Conservation (phyloP, 2,329 filamentous ascomycete species). For the Chrysosporium keratinophilum region DNA sequence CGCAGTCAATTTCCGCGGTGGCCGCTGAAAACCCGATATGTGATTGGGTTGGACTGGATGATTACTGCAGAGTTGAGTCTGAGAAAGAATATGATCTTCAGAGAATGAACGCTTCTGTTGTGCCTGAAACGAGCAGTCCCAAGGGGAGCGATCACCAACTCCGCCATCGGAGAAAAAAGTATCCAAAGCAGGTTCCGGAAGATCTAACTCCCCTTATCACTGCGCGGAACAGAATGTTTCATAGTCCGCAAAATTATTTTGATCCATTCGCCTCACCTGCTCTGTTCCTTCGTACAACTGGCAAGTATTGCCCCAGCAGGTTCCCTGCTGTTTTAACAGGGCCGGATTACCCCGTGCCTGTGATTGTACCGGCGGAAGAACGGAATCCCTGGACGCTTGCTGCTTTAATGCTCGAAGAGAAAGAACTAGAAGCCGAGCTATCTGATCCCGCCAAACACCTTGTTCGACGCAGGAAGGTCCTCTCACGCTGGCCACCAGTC, state of each 20-base stretch:
- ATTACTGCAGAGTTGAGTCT: constrained; percentile 25
- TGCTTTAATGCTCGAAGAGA: constrained; percentile 2
- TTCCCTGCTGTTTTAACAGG: constrained; percentile 30
- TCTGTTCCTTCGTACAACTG: constrained; percentile 34
- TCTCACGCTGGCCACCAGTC: constrained; percentile 33
- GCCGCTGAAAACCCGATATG: constrained; percentile 29
- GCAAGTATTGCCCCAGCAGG: constrained; percentile 28
- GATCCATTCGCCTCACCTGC: constrained; percentile 37
- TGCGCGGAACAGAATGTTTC: constrained; percentile 30
- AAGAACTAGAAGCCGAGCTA: neutral
- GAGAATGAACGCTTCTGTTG: neutral
- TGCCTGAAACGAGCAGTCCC: neutral
- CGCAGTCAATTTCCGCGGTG: constrained; percentile 25
- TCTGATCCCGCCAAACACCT: constrained; percentile 9
- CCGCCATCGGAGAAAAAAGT: constrained; percentile 16
- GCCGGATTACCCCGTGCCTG: constrained; percentile 27
- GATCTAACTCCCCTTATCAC: constrained; percentile 30
- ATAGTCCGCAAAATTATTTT: constrained; percentile 32
- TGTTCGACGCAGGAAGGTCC: constrained; percentile 27
- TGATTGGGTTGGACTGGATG: constrained; percentile 35
- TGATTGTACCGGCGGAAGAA: constrained; percentile 18
- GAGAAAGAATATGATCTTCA: neutral
- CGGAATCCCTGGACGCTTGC: constrained; percentile 8
- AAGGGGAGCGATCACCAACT: constrained; percentile 9
- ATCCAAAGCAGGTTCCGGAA: constrained; percentile 16